These are phyloP conservation scores for Moesziomyces parantarcticus DNA, from an alignment of 1,284 basidiomycete genomes.

Conservation along the genomic window DNA sequence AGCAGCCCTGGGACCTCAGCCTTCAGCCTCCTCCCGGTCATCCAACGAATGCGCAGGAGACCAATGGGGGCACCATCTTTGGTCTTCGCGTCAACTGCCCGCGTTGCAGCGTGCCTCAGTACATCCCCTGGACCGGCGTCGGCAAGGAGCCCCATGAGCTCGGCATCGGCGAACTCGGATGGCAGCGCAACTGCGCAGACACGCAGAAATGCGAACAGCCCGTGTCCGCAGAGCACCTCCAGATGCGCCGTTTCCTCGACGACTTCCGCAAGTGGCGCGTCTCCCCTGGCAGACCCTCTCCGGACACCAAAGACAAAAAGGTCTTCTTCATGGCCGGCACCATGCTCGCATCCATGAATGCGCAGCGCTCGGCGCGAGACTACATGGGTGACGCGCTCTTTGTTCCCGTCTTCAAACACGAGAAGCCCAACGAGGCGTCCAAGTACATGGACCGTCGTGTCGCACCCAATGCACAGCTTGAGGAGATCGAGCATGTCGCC, in stretches of 20 bases:
- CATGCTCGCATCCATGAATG: constrained; percentile 22
- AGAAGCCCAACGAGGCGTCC: constrained; percentile 19
- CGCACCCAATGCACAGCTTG: neutral
- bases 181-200: constrained; percentile 26
- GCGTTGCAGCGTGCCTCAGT: constrained; percentile 17
- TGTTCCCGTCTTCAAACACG: constrained; percentile 30
- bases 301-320: neutral
- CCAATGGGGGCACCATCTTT: constrained; percentile 35
- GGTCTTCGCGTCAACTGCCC: constrained; percentile 40
- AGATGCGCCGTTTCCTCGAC: constrained; percentile 43
- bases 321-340: constrained; percentile 47
- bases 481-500: constrained; percentile 24
- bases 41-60: constrained; percentile 37
- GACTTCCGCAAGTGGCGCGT: constrained; percentile 27
- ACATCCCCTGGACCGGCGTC: constrained; percentile 39
- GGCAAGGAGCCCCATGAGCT: constrained; percentile 28
- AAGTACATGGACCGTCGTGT: constrained; percentile 8
- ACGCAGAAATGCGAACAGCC: constrained; percentile 4
- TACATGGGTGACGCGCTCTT: constrained; percentile 28
- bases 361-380: constrained; percentile 18
- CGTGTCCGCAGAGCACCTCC: constrained; percentile 33
- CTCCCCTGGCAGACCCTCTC: constrained; percentile 13
- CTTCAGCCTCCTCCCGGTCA: constrained; percentile 37
- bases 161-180: constrained; percentile 37
- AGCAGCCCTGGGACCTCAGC: constrained; percentile 40